Percentiles rank a stretch among this genome's conserved stretches.
phyloP scores from a whole-genome alignment of 768 basidiomycete species.

The Hebeloma cylindrosporum region DNA sequence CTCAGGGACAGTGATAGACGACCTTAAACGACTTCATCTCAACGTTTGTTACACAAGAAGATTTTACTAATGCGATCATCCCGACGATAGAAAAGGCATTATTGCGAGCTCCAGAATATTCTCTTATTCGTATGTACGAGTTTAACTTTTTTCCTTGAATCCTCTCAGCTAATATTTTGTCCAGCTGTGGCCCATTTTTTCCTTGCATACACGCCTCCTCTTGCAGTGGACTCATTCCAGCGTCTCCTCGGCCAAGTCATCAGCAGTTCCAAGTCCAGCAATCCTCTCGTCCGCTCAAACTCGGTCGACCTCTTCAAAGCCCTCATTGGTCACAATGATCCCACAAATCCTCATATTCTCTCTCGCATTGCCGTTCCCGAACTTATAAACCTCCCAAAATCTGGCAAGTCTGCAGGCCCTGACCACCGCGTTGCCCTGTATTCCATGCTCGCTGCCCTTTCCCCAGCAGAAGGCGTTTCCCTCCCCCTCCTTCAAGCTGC shows the following conservation, averaged over 20 bases:
- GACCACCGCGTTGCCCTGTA: constrained; percentile 86
- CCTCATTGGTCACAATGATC: constrained; percentile 37
- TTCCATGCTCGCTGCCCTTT: constrained; percentile 64
- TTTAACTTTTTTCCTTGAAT: not conserved
- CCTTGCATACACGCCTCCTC: constrained; percentile 46
- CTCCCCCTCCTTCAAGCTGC: constrained; percentile 45
- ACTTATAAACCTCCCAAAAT: constrained; percentile 68
- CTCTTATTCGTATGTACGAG: constrained; percentile 54
- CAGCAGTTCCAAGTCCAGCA: constrained; percentile 74
- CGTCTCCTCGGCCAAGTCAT: constrained; percentile 58
- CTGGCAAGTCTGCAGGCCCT: constrained; percentile 83
- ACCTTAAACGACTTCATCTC: constrained; percentile 63
- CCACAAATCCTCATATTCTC: constrained; percentile 35
- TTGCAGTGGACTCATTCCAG: constrained; percentile 49
- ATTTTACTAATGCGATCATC: constrained; percentile 54
- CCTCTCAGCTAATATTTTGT: constrained; percentile 2
- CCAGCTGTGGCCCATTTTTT: constrained; percentile 63
- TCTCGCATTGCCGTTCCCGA: constrained; percentile 56
- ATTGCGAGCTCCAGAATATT: constrained; percentile 77
- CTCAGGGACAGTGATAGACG: constrained; percentile 30
- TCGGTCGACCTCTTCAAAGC: constrained; percentile 59
- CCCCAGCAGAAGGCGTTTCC: constrained; percentile 43
- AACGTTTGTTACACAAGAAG: constrained; percentile 47
- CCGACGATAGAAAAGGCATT: constrained; percentile 80
- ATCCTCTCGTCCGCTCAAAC: constrained; percentile 54